Evolutionary conservation across 768 basidiomycete genomes (phyloP), one percentile per base, ranked within the genome.

Genomic region (Hygrocybe punicea): DNA sequence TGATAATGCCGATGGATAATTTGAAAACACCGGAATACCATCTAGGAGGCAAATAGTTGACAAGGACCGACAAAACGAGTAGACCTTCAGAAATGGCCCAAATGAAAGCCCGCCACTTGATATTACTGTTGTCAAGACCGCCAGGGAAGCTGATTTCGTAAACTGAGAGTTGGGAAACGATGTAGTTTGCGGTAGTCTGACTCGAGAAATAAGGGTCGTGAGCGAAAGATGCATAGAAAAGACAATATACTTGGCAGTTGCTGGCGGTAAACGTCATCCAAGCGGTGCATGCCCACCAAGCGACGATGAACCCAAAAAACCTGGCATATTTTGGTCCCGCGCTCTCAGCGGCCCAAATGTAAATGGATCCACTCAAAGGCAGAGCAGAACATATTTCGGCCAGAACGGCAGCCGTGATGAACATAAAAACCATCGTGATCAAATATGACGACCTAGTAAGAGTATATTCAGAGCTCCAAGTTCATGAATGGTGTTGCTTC

Each of bases 251-350:
- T 76, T 93, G 91, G 57, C 89, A 92, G 66, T 92, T 94, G 24
- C 88, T 84, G 8, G 93, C 93, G 39, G 85, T 80, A 63, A 94
- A 96, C 0, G 93, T 95, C 83, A 93, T 93, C 93, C 93, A 96
- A n/a, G 93, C 93, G 1, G 92, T 93, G 57, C 86, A 87, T 13
- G 90, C 79, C 93, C 93, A 96, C 89, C 90, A 96, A 29, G 93
- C 93, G 14, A 94, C 93, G 55, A 92, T 70, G 73, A 94, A 93
- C 1, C 91, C 93, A 61, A 92, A 83, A 71, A 95, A 88, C 35
- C 93, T 81, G 2, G 85, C 91, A 64, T 91, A 86, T 62, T 90
- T 91, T 5, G 86, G 86, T 2, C 93, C 93, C 4, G 91, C 93
- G 65, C 91, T 92, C 67, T 93, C 93, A 16, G 92, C 93, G 0